A percentile compares a stretch with the other conserved stretches of the same genome.
Conservation (phyloP, 2,329 filamentous ascomycete species). For the Stachybotrys elegans region DNA sequence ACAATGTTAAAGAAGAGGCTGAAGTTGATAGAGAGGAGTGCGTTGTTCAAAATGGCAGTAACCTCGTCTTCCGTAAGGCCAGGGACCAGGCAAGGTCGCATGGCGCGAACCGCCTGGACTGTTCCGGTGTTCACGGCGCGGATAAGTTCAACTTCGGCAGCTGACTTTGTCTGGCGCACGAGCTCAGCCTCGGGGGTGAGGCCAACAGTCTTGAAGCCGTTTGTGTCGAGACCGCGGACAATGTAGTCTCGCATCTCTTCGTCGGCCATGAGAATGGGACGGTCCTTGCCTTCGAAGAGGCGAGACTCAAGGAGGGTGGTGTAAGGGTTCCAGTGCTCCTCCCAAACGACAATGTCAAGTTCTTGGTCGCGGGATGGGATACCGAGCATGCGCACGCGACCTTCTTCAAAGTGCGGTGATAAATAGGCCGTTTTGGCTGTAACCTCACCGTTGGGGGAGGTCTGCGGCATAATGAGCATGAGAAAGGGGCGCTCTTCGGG, state of each 20-base stretch:
- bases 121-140: constrained; percentile 60
- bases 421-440: too few relatives aligned
- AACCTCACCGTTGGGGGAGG: too few relatives aligned
- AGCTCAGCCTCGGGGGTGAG: constrained; percentile 49
- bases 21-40: too few relatives aligned
- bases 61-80: too few relatives aligned
- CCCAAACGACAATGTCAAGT: constrained; percentile 53
- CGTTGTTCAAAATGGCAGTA: too few relatives aligned
- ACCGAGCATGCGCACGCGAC: constrained; percentile 50
- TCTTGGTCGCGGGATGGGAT: constrained; percentile 48
- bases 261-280: constrained; percentile 53
- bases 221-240: constrained; percentile 45
- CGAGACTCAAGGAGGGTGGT: constrained; percentile 42
- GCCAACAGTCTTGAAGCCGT: constrained; percentile 52
- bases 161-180: constrained; percentile 53
- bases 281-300: constrained; percentile 25
- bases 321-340: constrained; percentile 63
- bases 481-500: too few relatives aligned
- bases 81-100: too few relatives aligned
- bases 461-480: too few relatives aligned
- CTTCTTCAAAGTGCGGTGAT: constrained; percentile 57
- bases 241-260: constrained; percentile 63
- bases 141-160: constrained; percentile 51
- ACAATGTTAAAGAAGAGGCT: too few relatives aligned
- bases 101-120: constrained; percentile 54